Percentiles rank a stretch among this genome's conserved stretches.
These are phyloP conservation scores for Podospora sp. DNA, from an alignment of 495 filamentous ascomycete species.

Conservation along the genomic window DNA sequence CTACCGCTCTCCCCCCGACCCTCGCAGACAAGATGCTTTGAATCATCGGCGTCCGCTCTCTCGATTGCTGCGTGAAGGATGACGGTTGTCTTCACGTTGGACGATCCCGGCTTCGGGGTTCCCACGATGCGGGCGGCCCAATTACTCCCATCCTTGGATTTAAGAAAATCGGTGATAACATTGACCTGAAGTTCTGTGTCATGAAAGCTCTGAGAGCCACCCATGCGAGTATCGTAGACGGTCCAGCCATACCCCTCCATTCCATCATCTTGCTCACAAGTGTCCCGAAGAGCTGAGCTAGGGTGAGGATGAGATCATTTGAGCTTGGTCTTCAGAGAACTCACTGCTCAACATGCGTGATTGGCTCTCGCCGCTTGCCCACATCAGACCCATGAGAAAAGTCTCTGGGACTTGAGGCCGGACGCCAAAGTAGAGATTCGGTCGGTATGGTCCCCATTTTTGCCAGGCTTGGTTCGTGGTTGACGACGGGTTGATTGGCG, in stretches of 20 bases:
- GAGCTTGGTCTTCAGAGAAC: slow-evolving; percentile 34
- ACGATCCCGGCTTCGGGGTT: slow-evolving; percentile 64
- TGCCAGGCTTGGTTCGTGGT: slow-evolving; percentile 9
- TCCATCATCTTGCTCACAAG: slow-evolving; percentile 88
- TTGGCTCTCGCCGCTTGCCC: slow-evolving; percentile 82
- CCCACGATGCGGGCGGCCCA: slow-evolving; percentile 88
- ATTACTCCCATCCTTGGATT: slow-evolving; percentile 77
- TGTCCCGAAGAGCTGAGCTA: slow-evolving; percentile 71
- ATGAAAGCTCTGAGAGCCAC: slow-evolving; percentile 83
- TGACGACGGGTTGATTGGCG: background rate
- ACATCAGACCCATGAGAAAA: slow-evolving; percentile 80
- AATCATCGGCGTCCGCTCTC: slow-evolving; percentile 64
- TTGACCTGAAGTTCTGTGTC: slow-evolving; percentile 82
- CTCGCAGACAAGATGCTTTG: slow-evolving; percentile 58
- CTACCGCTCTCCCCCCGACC: slow-evolving; percentile 60
- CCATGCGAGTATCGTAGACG: slow-evolving; percentile 80
- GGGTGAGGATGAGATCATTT: slow-evolving; percentile 16
- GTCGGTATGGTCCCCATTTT: slow-evolving; percentile 86
- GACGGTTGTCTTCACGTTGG: slow-evolving; percentile 67
- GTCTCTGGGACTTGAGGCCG: slow-evolving; percentile 82
- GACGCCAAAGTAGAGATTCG: slow-evolving; percentile 93
- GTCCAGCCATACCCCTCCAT: slow-evolving; percentile 97
- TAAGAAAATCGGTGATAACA: slow-evolving; percentile 84
- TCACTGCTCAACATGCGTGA: slow-evolving; percentile 71
- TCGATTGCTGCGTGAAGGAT: slow-evolving; percentile 72